Percentiles rank a stretch among this genome's conserved stretches.
phyloP scores from a whole-genome alignment of 805 yeast species.

The Zygosaccharomyces siamensis region DNA sequence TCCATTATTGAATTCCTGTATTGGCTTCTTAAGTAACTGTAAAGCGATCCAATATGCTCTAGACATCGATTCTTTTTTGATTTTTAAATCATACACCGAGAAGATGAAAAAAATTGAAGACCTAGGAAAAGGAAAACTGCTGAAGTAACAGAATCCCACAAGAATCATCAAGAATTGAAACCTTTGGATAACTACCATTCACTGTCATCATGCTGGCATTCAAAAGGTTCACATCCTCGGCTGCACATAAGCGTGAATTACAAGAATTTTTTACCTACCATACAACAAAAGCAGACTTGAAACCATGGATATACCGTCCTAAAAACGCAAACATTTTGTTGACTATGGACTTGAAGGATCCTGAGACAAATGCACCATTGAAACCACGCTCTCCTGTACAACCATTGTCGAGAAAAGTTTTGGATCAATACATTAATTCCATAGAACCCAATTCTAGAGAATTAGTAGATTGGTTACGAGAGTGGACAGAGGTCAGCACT shows the following conservation, averaged over 20 bases:
- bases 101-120: background rate
- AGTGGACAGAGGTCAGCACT: slow-evolving; percentile 25
- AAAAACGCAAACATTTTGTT: slow-evolving; percentile 37
- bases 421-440: slow-evolving; percentile 26
- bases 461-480: slow-evolving; percentile 22
- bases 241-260: slow-evolving; percentile 26
- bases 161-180: background rate
- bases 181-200: background rate
- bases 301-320: slow-evolving; percentile 40
- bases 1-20: slow-evolving; percentile 8
- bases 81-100: background rate
- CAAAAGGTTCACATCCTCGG: slow-evolving; percentile 18
- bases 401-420: slow-evolving; percentile 27
- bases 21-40: background rate
- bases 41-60: background rate
- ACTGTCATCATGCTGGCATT: slow-evolving; percentile 10
- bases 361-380: slow-evolving; percentile 31
- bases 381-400: slow-evolving; percentile 34
- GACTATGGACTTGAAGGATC: slow-evolving; percentile 40
- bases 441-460: slow-evolving; percentile 20
- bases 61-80: background rate
- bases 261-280: slow-evolving; percentile 34
- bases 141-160: background rate
- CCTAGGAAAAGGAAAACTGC: background rate
- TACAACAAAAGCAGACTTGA: slow-evolving; percentile 32